A percentile compares a stretch with the other conserved stretches of the same genome.
These are phyloP conservation scores for Cymbomonas tetramitiformis DNA, from an alignment of 139 green algal species.

Conservation along the genomic window DNA sequence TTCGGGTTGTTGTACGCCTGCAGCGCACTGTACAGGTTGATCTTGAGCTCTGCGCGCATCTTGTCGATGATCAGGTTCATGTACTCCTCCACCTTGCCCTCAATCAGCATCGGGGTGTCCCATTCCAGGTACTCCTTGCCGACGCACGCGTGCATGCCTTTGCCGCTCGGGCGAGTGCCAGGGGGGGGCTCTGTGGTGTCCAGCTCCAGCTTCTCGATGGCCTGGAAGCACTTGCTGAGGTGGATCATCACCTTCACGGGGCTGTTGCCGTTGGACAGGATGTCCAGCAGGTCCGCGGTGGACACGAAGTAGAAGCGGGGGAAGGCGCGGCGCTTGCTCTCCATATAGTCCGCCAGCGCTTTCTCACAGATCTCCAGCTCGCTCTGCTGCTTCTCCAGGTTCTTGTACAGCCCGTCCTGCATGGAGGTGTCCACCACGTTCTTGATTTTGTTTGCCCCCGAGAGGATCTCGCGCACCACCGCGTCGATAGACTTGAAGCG, in stretches of 20 bases:
- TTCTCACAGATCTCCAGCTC: constrained; percentile 61
- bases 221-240: constrained; percentile 81
- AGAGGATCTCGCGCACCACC: constrained; percentile 42
- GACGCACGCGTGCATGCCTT: constrained; percentile 72
- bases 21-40: constrained; percentile 43
- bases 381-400: constrained; percentile 56
- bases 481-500: constrained; percentile 63
- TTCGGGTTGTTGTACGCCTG: constrained; percentile 52
- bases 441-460: constrained; percentile 31
- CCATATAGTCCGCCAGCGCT: constrained; percentile 66
- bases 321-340: constrained; percentile 61
- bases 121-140: constrained; percentile 61
- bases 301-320: constrained; percentile 76
- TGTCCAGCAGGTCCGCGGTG: constrained; percentile 61
- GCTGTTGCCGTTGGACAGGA: constrained; percentile 68
- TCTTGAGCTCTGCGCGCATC: constrained; percentile 68
- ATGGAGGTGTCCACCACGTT: constrained; percentile 61
- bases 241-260: constrained; percentile 59
- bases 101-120: constrained; percentile 44
- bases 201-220: constrained; percentile 68
- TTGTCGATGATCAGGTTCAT: constrained; percentile 67
- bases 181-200: constrained; percentile 40
- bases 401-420: constrained; percentile 52
- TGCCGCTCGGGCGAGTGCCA: constrained; percentile 41
- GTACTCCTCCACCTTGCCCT: constrained; percentile 79